phyloP scores from a whole-genome alignment of 306 rosid species.

The Sicyos edulis region DNA sequence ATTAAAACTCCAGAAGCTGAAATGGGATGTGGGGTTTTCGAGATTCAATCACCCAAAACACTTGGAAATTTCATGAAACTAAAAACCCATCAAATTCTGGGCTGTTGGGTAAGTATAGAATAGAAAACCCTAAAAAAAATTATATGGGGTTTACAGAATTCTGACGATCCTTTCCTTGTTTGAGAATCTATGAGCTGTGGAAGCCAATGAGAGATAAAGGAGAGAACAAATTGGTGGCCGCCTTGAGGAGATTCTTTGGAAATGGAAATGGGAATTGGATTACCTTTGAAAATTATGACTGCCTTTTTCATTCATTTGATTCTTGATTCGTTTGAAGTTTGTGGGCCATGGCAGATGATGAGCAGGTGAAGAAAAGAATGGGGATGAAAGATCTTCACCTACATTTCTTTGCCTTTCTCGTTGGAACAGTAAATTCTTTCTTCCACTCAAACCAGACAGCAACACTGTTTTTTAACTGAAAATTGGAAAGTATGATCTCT shows the following conservation, averaged over 20 bases:
- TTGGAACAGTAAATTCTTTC: neutral
- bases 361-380: neutral
- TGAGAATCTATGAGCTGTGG: slow-evolving; percentile 10
- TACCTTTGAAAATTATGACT: neutral
- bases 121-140: no score
- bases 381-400: no score
- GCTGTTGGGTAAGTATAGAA: no score
- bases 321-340: neutral
- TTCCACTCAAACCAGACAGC: no score
- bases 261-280: slow-evolving; percentile 3
- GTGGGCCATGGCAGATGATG: slow-evolving; percentile 1
- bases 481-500: no score
- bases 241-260: slow-evolving; percentile 2
- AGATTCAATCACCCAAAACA: neutral
- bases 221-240: neutral
- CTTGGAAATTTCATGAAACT: no score
- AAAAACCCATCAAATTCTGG: no score
- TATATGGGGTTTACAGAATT: neutral
- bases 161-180: slow-evolving; percentile 6
- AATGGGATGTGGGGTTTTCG: slow-evolving; percentile 12
- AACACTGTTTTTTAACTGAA: no score
- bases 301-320: slow-evolving; percentile 10
- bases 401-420: no score
- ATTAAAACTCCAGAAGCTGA: neutral
- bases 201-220: neutral